These are phyloP conservation scores for Daedaleopsis sinensis DNA, from an alignment of 768 basidiomycete genomes.

Conservation along the genomic window DNA sequence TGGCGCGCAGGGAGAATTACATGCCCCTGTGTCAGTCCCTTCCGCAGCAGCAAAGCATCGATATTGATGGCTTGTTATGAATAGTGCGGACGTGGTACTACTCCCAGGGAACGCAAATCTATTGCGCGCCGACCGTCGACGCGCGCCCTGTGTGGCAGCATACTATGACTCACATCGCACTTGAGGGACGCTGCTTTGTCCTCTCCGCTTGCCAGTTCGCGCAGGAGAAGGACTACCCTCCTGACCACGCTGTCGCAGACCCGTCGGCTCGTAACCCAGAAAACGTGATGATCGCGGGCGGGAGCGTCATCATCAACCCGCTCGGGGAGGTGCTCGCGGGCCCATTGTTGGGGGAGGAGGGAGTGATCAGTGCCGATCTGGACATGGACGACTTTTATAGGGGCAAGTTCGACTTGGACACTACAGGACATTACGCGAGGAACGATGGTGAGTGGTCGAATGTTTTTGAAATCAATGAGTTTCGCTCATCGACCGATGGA, in stretches of 20 bases:
- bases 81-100: conserved; percentile 66
- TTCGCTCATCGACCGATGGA: background rate
- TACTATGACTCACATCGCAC: conserved; percentile 64
- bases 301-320: conserved; percentile 61
- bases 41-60: background rate
- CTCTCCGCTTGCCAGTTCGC: conserved; percentile 64
- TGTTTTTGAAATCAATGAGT: background rate
- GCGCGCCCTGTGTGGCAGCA: conserved; percentile 55
- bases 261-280: conserved; percentile 41
- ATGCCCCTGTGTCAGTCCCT: conserved; percentile 58
- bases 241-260: conserved; percentile 46
- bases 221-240: conserved; percentile 55
- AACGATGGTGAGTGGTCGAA: conserved; percentile 48
- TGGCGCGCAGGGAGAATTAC: conserved; percentile 60
- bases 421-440: conserved; percentile 63
- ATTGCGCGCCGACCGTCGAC: conserved; percentile 71
- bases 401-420: conserved; percentile 66
- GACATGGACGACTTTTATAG: conserved; percentile 59
- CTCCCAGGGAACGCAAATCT: conserved; percentile 58
- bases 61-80: background rate
- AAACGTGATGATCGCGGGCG: conserved; percentile 63
- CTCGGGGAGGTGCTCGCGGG: conserved; percentile 62
- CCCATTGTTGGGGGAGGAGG: conserved; percentile 55
- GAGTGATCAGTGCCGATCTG: conserved; percentile 56
- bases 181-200: conserved; percentile 73